Evolutionary conservation across 139 green algal genomes (phyloP).

Genomic region (Medakamo hakoo): DNA sequence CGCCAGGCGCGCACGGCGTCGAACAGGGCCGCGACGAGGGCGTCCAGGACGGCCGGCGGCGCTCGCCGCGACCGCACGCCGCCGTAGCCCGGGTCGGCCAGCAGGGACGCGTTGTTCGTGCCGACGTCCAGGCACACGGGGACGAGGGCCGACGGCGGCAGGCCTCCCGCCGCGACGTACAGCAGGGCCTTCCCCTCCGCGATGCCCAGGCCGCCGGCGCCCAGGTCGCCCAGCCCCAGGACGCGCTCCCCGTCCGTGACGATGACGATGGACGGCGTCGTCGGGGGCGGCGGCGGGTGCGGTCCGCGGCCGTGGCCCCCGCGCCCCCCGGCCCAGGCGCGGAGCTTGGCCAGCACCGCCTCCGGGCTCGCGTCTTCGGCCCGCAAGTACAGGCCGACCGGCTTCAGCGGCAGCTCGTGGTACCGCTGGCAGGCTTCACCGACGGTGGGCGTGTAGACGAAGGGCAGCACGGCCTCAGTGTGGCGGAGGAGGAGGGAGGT

Average conservation of each 20-base stretch:
- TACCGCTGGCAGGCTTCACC: constrained; percentile 80
- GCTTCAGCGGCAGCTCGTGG: constrained; percentile 26
- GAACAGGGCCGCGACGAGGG: constrained; percentile 46
- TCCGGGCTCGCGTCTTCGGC: constrained; percentile 3
- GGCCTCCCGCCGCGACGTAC: constrained; percentile 31
- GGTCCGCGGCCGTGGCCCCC: too few species aligned
- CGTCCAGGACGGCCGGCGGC: constrained; percentile 25
- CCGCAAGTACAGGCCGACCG: constrained; percentile 13
- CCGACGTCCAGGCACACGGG: constrained; percentile 77
- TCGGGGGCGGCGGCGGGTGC: constrained; percentile 23
- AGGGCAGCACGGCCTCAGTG: constrained; percentile 54
- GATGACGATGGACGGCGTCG: constrained; percentile 22
- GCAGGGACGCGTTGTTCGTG: constrained; percentile 65
- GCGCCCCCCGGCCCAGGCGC: too few species aligned
- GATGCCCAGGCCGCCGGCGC: constrained; percentile 33
- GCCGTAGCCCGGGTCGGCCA: constrained; percentile 51
- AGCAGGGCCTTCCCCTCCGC: constrained; percentile 22
- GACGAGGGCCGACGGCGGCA: constrained; percentile 36
- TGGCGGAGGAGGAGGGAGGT: constrained; percentile 46
- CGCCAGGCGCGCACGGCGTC: constrained; percentile 28
- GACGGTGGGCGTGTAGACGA: constrained; percentile 88
- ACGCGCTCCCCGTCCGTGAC: constrained; percentile 51
- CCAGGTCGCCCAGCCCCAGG: constrained; percentile 45
- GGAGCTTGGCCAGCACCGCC: constrained; percentile 22
- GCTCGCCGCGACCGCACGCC: constrained; percentile 29